Base-by-base conservation (phyloP, 805 yeast species). In the Candida andamanensis region DNA sequence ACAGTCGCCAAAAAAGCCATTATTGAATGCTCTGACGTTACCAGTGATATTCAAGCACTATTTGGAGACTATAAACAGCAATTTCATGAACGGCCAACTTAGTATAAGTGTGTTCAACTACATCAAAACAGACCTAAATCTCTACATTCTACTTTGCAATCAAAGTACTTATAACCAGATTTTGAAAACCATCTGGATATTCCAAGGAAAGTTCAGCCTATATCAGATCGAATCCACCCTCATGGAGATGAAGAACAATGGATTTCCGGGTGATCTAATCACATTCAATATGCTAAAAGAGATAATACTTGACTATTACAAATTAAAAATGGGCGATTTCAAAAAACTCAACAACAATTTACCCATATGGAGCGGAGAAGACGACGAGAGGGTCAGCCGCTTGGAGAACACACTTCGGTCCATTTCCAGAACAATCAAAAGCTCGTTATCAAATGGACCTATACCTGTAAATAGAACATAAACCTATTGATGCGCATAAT, bases 81-180 rank as follows among this genome's bases (percentile, higher is more conserved):
- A 53, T 35, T 49, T 49, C 34, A 40, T 52, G 28, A 63, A 62
- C 34, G 69, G 69, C 2, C 55, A 52, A 27, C 44, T 61, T 38
- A 58, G 67, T 1, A 39, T 61, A 28, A 45, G 63, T 2, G 32
- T 64, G 24, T 65, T 61, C 47, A 60, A 65, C 38, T 23, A 43
- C 24, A 44, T 60, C 17, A 62, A 62, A 39, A 48, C 42, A 13
- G 60, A 64, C 37, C 36, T 63, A 21, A 42, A 45, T 10, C 38
- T 60, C 15, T 61, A 60, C 43, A 49, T 64, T 7, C 44, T 57
- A 3, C 44, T 52, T 8, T 61, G 68, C 44, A 60, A 61, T 43
- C 70, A 65, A 42, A 57, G 50, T 13, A 64, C 70, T 2, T 64
- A 59, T 39, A 65, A 65, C 38, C 63, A 63, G 39, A 45, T 65